Conservation (phyloP, 768 basidiomycete species). For the Sporobolomyces roseus region DNA sequence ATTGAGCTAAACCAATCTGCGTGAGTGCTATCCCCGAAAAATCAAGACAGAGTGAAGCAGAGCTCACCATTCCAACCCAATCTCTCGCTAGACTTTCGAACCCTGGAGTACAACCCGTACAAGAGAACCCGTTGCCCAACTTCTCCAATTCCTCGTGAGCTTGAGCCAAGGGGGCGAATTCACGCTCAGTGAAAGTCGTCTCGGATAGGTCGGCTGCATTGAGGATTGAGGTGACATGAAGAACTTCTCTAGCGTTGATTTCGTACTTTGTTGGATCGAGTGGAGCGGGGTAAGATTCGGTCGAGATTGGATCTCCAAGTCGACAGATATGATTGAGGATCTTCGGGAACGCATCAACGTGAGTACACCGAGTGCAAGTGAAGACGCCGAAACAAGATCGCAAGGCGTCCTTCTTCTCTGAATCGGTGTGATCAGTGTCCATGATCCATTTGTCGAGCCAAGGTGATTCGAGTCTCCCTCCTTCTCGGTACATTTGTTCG, state of each 20-base stretch:
- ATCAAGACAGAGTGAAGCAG: no score
- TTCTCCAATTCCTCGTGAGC: neutral
- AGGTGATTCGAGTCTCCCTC: neutral
- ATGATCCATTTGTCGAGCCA: neutral
- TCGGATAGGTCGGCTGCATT: no score
- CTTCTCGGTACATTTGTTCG: neutral
- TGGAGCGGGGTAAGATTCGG: no score
- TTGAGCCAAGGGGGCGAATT: no score
- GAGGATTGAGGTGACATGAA: no score
- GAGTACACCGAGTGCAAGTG: neutral
- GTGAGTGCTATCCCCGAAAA: no score
- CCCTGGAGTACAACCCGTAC: neutral
- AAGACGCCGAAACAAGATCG: neutral
- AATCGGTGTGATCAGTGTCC: no score
- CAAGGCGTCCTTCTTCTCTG: neutral
- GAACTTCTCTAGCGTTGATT: no score
- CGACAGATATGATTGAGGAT: neutral
- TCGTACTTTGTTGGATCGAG: neutral
- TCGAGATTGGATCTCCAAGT: neutral
- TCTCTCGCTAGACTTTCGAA: neutral
- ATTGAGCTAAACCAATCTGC: no score
- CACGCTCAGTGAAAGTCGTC: no score
- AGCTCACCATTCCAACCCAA: slow-evolving; percentile 3
- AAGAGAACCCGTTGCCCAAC: slow-evolving; percentile 9
- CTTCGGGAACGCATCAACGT: neutral